Evolutionary conservation across 1,139 yeast species (phyloP), one percentile per base, ranked within the genome.

Genomic region (Saccharomyces hybrid): DNA sequence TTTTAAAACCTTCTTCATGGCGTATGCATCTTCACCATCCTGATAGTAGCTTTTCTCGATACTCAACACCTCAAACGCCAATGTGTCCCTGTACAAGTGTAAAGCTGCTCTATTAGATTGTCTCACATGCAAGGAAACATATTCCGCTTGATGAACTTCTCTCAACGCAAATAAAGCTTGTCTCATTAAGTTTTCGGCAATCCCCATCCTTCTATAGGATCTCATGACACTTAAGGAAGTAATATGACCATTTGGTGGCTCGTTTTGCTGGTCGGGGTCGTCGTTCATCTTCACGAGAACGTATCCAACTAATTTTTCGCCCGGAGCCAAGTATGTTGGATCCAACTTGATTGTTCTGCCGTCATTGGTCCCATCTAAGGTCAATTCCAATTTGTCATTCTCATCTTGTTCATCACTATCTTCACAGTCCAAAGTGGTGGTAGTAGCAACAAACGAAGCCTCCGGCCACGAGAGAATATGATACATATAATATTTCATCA

Each of bases 11-110:
- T 85, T 85, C 67, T 82, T 84, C 99, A 93, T 93, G 47, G 95
- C 87, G 71, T 90, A 93, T n/a, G 99, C 99, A 73, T 95, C 98
- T 71, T 95, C 99, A 28, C 96, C 96, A 71, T 93, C 98, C 56
- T 93, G 97, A 68, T 93, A 93, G 70, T 95, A 93, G 23, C 86
- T 80, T 63, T 83, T 86, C 65, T 91, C 97, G 56, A 93, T 84
- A 49, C 85, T 82, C 55, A 85, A 78, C 49, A 89, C 93, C 64
- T 83, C 91, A 69, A 95, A 93, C 58, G 81, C 76, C 58, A 95
- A 77, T 4, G 96, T 87, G 66, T 89, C 96, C 68, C 87, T 79
- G 74, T 93, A 93, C 59, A 93, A 78, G 72, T 90, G 96, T 65
- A 91, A 77, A 13, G 99, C 99, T 14, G 99, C 99, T 65, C 90